Conservation (phyloP, 225 moss, liverwort and hornwort species). For the Bryum argenteum region DNA sequence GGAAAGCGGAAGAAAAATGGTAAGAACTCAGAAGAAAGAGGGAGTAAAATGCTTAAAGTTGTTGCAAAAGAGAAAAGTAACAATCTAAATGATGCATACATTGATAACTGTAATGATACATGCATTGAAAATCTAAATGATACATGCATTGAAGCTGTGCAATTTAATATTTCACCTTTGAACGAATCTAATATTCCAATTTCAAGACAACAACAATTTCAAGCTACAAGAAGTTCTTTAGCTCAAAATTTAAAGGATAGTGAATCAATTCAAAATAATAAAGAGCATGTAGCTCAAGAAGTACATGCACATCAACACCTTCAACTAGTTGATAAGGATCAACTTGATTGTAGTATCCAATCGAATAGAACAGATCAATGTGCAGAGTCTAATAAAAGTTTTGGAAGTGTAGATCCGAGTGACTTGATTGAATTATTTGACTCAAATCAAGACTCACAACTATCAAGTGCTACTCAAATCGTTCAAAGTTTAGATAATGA, state of each 20-base stretch:
- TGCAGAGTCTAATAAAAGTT: no score
- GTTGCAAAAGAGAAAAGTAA: neutral
- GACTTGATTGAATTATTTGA: neutral
- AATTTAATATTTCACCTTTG: neutral
- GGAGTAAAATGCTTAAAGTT: constrained; percentile 35
- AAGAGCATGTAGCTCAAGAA: neutral
- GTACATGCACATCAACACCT: neutral
- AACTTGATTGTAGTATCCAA: no score
- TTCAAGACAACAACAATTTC: neutral
- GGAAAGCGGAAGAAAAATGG: constrained; percentile 29
- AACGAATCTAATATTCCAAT: neutral
- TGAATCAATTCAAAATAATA: neutral
- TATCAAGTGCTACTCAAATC: neutral
- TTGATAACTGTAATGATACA: neutral
- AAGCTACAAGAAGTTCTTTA: neutral
- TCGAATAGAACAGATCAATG: no score
- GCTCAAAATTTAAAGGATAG: neutral
- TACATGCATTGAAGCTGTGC: neutral
- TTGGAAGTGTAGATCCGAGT: no score
- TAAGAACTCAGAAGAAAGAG: constrained; percentile 12
- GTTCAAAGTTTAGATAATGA: neutral
- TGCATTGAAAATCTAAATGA: neutral
- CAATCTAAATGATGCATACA: neutral
- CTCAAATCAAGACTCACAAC: neutral
- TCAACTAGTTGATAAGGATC: neutral